Evolutionary conservation across 306 rosid genomes (phyloP), one percentile per base, ranked within the genome.

Genomic region (Casuarina equisetifolia): DNA sequence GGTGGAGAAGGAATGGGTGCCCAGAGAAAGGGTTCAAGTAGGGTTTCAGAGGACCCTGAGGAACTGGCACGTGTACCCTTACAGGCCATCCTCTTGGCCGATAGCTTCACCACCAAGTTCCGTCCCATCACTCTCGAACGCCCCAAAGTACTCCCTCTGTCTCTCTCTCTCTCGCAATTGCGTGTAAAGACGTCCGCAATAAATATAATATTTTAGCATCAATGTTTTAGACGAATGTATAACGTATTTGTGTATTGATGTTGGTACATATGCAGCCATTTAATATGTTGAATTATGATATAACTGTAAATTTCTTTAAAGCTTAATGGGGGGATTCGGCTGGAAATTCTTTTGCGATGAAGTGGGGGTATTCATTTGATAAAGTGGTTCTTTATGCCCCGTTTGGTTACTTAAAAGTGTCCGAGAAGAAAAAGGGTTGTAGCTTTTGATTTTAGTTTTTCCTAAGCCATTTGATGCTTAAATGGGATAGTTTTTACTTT

Each of bases 71-170:
- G 91, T 10, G 94, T 91, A 72, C 90, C 96, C 0, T 76, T 93
- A 80, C 99, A 96, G 79, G 98, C 98, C 38, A 81, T 96, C 52
- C 96, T 96, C 74, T 78, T 96, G 52, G 99, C 99, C 12, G 99
- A 96, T 82, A 93, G 97, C 64, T 96, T 96, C 38, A 63, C 92
- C 64, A 96, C 99, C 62, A 90, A 89, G 84, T 96, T 96, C 88
- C 88, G 94, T 62, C 99, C 99, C 70, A 96, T 93, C 83, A 96
- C 99, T 10, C 99, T 96, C 17, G 96, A 96, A 82, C 97, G 98
- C 76, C 98, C 99, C 75, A 95, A 95, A 80, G 97, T 95, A 75
- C 20, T 7, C 38, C 59, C 32, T 48, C 74, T 68, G 15, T 53
- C n/a, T 35, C 32, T 51, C 50, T 48, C 3, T 19, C n/a, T 7